Evolutionary conservation across 768 basidiomycete species (phyloP).

Genomic region (Cubamyces sp.): DNA sequence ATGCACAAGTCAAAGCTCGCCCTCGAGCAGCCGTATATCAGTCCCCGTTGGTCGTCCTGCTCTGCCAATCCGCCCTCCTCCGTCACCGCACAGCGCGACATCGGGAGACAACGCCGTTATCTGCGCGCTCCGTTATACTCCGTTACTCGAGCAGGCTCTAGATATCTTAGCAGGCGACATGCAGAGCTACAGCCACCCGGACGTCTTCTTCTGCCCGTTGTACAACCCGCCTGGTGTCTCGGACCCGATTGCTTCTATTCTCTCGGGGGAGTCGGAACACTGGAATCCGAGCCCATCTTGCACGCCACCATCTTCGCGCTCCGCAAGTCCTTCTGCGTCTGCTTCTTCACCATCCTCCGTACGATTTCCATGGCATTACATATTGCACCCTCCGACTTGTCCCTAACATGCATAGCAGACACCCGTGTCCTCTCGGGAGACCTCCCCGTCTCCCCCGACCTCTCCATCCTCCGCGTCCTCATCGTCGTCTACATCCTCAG

Average conservation of each 20-base stretch:
- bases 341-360: conserved; percentile 9
- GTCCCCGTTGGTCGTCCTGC: background rate
- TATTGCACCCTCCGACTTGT: background rate
- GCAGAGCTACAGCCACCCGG: conserved; percentile 24
- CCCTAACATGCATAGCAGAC: background rate
- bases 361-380: conserved; percentile 3
- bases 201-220: conserved; percentile 24
- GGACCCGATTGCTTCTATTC: conserved; percentile 14
- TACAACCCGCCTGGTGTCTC: conserved; percentile 22
- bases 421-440: background rate
- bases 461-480: background rate
- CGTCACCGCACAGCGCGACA: too few species aligned
- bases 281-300: conserved; percentile 6
- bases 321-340: background rate
- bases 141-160: too few species aligned
- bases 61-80: background rate
- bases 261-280: conserved; percentile 12
- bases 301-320: background rate
- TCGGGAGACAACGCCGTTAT: too few species aligned
- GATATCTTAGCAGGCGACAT: background rate
- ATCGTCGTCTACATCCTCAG: background rate
- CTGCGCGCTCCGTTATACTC: background rate
- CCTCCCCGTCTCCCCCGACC: conserved; percentile 6
- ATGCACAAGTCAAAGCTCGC: conserved; percentile 12
- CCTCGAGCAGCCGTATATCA: conserved; percentile 8